Percentiles rank a stretch among this genome's conserved stretches.
These are phyloP conservation scores for Hymenoscyphus albidus DNA, from an alignment of 2,329 filamentous ascomycete species.

Conservation along the genomic window DNA sequence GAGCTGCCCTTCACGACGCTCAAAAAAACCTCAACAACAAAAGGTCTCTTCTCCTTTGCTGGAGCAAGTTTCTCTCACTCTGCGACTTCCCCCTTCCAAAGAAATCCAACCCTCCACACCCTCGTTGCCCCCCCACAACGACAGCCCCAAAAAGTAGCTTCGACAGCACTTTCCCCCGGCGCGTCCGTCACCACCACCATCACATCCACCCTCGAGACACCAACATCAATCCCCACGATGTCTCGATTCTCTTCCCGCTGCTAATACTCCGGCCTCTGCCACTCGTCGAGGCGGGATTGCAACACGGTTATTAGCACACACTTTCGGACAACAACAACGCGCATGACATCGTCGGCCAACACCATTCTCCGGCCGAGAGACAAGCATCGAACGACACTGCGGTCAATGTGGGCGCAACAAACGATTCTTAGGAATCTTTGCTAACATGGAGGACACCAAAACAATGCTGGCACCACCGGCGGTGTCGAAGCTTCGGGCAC, in stretches of 20 bases:
- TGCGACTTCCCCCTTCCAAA: slow-evolving; percentile 1
- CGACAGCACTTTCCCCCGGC: slow-evolving; percentile 9
- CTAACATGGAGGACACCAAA: slow-evolving; percentile 26
- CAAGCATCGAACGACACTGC: slow-evolving; percentile 12
- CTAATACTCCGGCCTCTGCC: slow-evolving; percentile 26
- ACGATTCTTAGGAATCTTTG: slow-evolving; percentile 27
- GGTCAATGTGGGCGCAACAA: slow-evolving; percentile 30
- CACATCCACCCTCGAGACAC: slow-evolving; percentile 27
- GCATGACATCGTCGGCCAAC: slow-evolving; percentile 20
- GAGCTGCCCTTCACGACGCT: slow-evolving; percentile 11
- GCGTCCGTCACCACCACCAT: slow-evolving; percentile 4
- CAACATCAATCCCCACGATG: slow-evolving; percentile 31
- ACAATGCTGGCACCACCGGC: slow-evolving; percentile 33
- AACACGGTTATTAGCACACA: slow-evolving; percentile 21
- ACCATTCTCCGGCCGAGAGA: slow-evolving; percentile 5
- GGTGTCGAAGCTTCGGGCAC: slow-evolving; percentile 31
- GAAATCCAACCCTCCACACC: background rate
- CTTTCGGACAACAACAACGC: slow-evolving; percentile 20
- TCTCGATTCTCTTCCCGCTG: slow-evolving; percentile 22
- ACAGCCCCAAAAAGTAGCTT: slow-evolving; percentile 5
- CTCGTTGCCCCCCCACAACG: slow-evolving; percentile 2
- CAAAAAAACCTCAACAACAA: background rate
- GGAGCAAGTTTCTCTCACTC: slow-evolving; percentile 11
- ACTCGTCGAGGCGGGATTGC: slow-evolving; percentile 13
- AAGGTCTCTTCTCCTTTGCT: slow-evolving; percentile 17